Evolutionary conservation across 306 rosid genomes (phyloP).

Genomic region (Myrica gale): DNA sequence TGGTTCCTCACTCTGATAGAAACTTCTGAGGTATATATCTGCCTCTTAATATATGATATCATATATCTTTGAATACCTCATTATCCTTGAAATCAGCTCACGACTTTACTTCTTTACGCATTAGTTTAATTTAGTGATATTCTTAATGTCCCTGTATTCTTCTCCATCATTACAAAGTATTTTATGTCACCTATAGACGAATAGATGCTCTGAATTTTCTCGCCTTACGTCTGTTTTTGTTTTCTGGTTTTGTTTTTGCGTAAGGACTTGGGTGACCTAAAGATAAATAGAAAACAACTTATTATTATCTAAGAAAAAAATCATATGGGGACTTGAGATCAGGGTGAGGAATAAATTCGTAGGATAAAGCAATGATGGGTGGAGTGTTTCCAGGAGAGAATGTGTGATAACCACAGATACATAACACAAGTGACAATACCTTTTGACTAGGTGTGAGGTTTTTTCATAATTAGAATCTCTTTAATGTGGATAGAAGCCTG

Average conservation of each 20-base stretch:
- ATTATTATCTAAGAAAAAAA: not conserved
- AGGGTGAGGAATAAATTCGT: conserved; percentile 26
- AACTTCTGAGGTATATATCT: not conserved
- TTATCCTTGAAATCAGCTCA: conserved; percentile 6
- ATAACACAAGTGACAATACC: not conserved
- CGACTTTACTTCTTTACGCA: not conserved
- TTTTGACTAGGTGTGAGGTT: not conserved
- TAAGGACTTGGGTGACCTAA: not conserved
- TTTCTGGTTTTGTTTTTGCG: not conserved
- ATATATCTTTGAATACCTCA: conserved; percentile 6
- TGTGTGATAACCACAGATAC: no score
- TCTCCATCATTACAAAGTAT: no score
- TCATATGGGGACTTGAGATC: not conserved
- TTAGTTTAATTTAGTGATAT: not conserved
- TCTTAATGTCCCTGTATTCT: not conserved
- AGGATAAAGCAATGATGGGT: conserved; percentile 3
- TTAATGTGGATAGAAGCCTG: no score
- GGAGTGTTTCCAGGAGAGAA: not conserved
- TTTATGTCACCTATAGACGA: not conserved
- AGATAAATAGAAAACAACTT: not conserved
- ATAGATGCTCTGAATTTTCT: not conserved
- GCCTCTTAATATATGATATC: not conserved
- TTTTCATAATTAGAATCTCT: no score
- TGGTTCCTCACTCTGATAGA: conserved; percentile 6
- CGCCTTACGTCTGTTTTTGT: not conserved